Evolutionary conservation across 495 filamentous ascomycete species (phyloP), one percentile per base, ranked within the genome.

Genomic region (Neurospora sp.): DNA sequence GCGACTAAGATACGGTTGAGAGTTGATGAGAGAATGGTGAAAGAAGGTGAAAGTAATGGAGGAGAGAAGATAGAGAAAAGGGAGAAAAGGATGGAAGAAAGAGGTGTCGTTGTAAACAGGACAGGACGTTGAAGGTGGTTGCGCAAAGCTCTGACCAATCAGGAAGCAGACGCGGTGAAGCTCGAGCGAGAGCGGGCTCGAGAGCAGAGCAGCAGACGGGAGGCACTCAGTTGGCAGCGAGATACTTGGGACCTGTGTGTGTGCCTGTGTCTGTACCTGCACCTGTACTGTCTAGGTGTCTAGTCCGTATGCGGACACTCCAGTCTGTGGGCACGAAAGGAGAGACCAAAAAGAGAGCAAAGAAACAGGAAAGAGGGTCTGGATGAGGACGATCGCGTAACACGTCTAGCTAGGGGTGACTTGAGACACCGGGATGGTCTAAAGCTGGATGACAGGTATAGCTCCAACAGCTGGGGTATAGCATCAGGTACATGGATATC

Each of bases 91-190:
- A 42, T 12, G 39, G 70, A 54, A 35, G 6, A 71, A 72, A 72
- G 27, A 48, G 78, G 70, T 76, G 72, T 71, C 48, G 75, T 73
- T 72, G 77, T 78, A 75, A 79, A 79, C 73, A 79, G 79, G 78
- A 79, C 73, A 79, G 78, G 78, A 78, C 74, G 78, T 78, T 78
- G 74, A 71, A 76, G 78, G 74, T 79, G 75, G 79, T 81, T 79
- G 78, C 78, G 75, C 78, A 79, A 73, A 72, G 48, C 46, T 41
- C 77, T 69, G 59, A 39, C 79, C 79, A 81, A 81, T 81, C 79
- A 81, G 27, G 69, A 41, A 44, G 41, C 54, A 62, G 23, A 62
- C 42, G 74, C 73, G 70, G 46, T 69, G 72, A 40, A 39, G 44
- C 62, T 74, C 70, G 72, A 74, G 75, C 73, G 70, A 48, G 75